phyloP scores from a whole-genome alignment of 768 basidiomycete species.

The Lanmaoa rubissima region DNA sequence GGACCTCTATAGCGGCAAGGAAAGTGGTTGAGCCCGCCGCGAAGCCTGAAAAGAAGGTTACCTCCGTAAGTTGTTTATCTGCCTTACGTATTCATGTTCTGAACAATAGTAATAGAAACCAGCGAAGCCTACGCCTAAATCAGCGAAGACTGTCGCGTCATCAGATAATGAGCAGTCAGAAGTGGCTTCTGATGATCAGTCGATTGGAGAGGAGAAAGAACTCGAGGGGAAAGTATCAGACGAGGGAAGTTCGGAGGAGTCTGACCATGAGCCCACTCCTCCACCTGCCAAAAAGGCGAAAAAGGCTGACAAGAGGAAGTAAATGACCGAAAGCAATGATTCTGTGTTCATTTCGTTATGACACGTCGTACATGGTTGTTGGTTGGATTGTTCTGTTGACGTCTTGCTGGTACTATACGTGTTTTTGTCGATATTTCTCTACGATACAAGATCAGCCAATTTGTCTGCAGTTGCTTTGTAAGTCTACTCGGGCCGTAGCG shows the following conservation, averaged over 20 bases:
- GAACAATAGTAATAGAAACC: conserved; percentile 24
- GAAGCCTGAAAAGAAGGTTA: conserved; percentile 28
- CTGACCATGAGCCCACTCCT: conserved; percentile 27
- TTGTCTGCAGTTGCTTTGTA: conserved; percentile 1
- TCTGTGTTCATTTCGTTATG: conserved; percentile 8
- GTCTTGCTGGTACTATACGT: conserved; percentile 26
- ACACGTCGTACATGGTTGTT: conserved; percentile 3
- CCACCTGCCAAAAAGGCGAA: conserved; percentile 31
- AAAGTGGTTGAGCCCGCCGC: conserved; percentile 28
- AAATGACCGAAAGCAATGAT: conserved; percentile 5
- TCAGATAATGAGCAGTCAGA: conserved; percentile 35
- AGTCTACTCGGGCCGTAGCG: conserved; percentile 15
- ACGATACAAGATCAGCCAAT: conserved; percentile 16
- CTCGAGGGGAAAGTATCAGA: conserved; percentile 23
- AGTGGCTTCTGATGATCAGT: conserved; percentile 21
- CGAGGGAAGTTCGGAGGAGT: conserved; percentile 24
- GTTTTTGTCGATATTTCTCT: conserved; percentile 28
- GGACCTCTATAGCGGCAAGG: conserved; percentile 35
- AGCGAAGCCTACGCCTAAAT: conserved; percentile 24
- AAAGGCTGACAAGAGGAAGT: conserved; percentile 29
- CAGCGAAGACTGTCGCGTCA: conserved; percentile 23
- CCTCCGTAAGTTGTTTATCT: conserved; percentile 18
- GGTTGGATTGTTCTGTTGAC: conserved; percentile 1
- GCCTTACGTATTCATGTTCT: conserved; percentile 13
- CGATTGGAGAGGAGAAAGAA: conserved; percentile 26